Evolutionary conservation across 108 stramenopile species (phyloP).

Genomic region (Cyclotella baltica): DNA sequence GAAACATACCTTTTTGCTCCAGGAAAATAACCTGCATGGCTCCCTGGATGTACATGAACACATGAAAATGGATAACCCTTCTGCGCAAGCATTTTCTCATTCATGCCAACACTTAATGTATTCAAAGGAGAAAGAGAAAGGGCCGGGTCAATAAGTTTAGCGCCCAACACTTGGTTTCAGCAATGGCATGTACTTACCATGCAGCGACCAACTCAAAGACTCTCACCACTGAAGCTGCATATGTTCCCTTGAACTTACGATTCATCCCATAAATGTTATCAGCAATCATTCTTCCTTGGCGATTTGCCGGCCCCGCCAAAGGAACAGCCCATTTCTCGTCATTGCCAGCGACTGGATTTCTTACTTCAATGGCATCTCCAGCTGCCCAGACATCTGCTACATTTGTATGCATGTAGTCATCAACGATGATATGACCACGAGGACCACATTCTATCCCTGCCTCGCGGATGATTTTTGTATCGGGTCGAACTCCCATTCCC

Average conservation of each 20-base stretch:
- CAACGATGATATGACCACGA: slow-evolving; percentile 66
- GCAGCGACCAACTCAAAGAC: slow-evolving; percentile 68
- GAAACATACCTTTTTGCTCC: background rate
- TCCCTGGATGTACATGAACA: slow-evolving; percentile 71
- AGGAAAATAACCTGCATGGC: slow-evolving; percentile 3
- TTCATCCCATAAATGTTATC: slow-evolving; percentile 69
- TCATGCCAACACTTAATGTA: slow-evolving; percentile 64
- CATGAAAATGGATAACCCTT: slow-evolving; percentile 55
- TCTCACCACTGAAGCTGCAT: slow-evolving; percentile 66
- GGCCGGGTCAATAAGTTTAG: background rate
- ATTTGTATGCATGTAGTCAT: slow-evolving; percentile 62
- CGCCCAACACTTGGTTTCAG: background rate
- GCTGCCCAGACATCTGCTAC: slow-evolving; percentile 68
- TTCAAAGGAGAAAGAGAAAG: background rate
- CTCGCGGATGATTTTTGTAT: slow-evolving; percentile 60
- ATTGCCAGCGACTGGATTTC: slow-evolving; percentile 59
- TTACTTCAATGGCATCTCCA: slow-evolving; percentile 71
- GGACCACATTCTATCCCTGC: slow-evolving; percentile 67
- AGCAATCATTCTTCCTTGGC: slow-evolving; percentile 75
- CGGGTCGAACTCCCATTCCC: slow-evolving; percentile 73
- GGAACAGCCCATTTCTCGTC: slow-evolving; percentile 70
- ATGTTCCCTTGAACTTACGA: slow-evolving; percentile 76
- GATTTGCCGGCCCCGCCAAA: slow-evolving; percentile 78
- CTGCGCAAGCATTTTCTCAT: slow-evolving; percentile 66
- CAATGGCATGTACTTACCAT: background rate